phyloP scores from a whole-genome alignment of 768 basidiomycete genomes.

The Hericium alpestre region DNA sequence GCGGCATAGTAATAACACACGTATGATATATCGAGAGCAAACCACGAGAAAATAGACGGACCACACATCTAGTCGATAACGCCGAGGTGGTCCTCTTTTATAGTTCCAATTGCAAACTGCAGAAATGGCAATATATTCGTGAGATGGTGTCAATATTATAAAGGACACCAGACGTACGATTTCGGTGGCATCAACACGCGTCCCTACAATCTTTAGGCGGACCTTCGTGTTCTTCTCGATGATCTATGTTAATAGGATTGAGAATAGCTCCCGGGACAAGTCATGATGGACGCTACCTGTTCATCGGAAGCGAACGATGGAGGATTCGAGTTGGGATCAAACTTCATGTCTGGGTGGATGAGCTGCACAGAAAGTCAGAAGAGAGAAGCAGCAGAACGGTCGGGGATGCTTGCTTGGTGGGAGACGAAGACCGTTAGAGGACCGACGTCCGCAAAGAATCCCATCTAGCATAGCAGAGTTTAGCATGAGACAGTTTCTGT shows the following conservation, averaged over 20 bases:
- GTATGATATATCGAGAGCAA: neutral
- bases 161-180: constrained; percentile 49
- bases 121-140: neutral
- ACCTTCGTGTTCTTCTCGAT: constrained; percentile 91
- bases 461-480: constrained; percentile 57
- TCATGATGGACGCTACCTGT: constrained; percentile 36
- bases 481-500: neutral
- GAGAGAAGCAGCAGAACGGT: no score
- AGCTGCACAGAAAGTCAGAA: constrained; percentile 37
- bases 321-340: constrained; percentile 94
- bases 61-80: constrained; percentile 55
- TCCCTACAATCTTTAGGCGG: constrained; percentile 95
- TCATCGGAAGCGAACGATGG: constrained; percentile 90
- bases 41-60: neutral
- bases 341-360: constrained; percentile 88
- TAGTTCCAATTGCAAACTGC: constrained; percentile 93
- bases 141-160: no score
- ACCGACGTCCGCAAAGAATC: constrained; percentile 95
- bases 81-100: constrained; percentile 96
- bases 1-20: neutral
- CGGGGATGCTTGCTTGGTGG: constrained; percentile 58
- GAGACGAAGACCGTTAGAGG: constrained; percentile 92
- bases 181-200: constrained; percentile 93
- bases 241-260: constrained; percentile 35
- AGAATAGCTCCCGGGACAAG: no score